A percentile compares a stretch with the other conserved stretches of the same genome.
Conservation (phyloP, 352 stramenopile species). For the Phytophthora crassamura region DNA sequence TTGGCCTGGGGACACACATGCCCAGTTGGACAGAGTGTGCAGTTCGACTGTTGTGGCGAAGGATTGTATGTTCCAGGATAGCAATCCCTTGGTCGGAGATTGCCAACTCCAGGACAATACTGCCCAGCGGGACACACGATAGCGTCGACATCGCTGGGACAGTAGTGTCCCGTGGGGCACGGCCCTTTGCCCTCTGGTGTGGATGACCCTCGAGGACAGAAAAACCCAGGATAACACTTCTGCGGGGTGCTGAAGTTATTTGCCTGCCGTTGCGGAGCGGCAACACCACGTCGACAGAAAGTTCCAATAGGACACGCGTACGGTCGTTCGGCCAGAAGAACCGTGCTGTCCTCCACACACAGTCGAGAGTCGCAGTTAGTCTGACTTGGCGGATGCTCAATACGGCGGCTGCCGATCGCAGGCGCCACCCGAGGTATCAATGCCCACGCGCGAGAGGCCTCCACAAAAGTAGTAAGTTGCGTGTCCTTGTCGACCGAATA, state of each 20-base stretch:
- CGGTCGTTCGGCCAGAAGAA: constrained; percentile 89
- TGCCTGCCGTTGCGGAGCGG: constrained; percentile 53
- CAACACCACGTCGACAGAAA: constrained; percentile 93
- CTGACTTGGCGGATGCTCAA: constrained; percentile 69
- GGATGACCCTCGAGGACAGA: constrained; percentile 93
- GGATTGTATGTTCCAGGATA: constrained; percentile 96
- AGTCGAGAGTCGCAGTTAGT: constrained; percentile 53
- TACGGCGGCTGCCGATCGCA: constrained; percentile 60
- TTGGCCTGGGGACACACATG: constrained; percentile 93
- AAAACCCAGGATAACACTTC: constrained; percentile 96
- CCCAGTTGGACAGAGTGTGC: constrained; percentile 94
- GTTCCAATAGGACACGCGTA: constrained; percentile 94
- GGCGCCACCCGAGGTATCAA: constrained; percentile 54
- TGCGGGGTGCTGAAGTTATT: constrained; percentile 96
- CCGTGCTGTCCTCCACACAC: constrained; percentile 53
- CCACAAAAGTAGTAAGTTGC: constrained; percentile 66
- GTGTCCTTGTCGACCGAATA: constrained; percentile 73
- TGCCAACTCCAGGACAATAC: constrained; percentile 96
- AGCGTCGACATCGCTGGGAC: constrained; percentile 88
- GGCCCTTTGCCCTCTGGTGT: constrained; percentile 94
- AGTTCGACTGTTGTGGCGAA: constrained; percentile 85
- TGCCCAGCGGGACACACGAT: constrained; percentile 93
- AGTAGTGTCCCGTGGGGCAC: constrained; percentile 97
- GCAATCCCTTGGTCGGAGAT: constrained; percentile 92
- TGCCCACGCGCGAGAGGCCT: constrained; percentile 53